These are phyloP conservation scores for Trichoderma cornu-damae DNA, from an alignment of 2,329 filamentous ascomycete species.

Conservation along the genomic window DNA sequence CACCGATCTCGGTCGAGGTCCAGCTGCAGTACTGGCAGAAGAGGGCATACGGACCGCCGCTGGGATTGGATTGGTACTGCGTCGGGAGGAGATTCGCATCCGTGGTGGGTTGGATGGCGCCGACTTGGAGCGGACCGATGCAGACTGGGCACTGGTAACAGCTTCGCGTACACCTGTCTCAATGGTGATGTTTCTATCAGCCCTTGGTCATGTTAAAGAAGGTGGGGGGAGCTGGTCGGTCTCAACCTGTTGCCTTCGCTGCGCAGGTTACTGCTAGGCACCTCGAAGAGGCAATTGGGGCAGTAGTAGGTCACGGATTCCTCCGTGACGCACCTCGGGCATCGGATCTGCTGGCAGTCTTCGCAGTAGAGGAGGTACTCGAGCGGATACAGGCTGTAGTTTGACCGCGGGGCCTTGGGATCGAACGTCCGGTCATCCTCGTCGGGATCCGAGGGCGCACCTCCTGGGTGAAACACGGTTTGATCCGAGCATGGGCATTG, in stretches of 20 bases:
- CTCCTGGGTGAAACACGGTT: slow-evolving; percentile 32
- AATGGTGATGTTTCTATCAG: slow-evolving; percentile 1
- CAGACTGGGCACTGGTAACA: slow-evolving; percentile 95
- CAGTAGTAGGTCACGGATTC: slow-evolving; percentile 96
- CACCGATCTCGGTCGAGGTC: slow-evolving; percentile 82
- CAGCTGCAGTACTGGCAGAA: slow-evolving; percentile 89
- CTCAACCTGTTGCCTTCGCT: slow-evolving; percentile 94
- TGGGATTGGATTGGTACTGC: slow-evolving; percentile 32
- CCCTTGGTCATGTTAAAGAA: not conserved
- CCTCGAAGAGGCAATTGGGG: slow-evolving; percentile 91
- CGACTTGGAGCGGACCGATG: slow-evolving; percentile 71
- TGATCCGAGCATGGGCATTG: slow-evolving; percentile 60
- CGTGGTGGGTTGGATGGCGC: slow-evolving; percentile 57
- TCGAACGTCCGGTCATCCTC: slow-evolving; percentile 79
- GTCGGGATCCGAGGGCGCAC: slow-evolving; percentile 34
- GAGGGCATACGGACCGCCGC: slow-evolving; percentile 63
- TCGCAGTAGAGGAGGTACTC: slow-evolving; percentile 95
- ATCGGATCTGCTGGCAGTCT: slow-evolving; percentile 94
- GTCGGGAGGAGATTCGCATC: slow-evolving; percentile 42
- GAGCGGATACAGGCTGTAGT: slow-evolving; percentile 87
- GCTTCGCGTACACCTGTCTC: slow-evolving; percentile 74
- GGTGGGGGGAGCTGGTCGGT: slow-evolving; percentile 28
- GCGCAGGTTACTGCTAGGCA: slow-evolving; percentile 86
- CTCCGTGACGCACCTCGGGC: slow-evolving; percentile 83
- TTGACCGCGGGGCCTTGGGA: slow-evolving; percentile 75